Evolutionary conservation across 306 rosid genomes (phyloP), one percentile per base, ranked within the genome.

Genomic region (Rosa multiflora): DNA sequence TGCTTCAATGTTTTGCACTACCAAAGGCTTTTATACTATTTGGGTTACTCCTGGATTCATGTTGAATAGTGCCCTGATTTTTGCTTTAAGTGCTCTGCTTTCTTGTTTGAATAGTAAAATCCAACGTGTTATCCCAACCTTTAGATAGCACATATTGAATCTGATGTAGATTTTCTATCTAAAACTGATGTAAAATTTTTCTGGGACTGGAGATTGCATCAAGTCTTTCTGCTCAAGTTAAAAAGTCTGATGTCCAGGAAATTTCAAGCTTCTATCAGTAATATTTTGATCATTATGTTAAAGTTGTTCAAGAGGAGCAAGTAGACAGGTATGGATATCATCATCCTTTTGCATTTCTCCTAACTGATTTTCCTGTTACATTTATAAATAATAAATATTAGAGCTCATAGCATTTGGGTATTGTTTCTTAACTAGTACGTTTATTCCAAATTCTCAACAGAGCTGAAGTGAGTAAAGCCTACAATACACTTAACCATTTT

Each of bases 241-340:
- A 94, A 79, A 92, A 94, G 78, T 91, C 97, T 53, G 97, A 94
- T 83, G 97, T 95, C 72, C 87, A 97, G 77, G 99, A 94, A 86
- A 92, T 94, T 43, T 88, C 88, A 78, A 84, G 89, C 87, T 94
- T 91, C 83, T 94, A 94, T 85, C 97, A 94, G 82, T 97, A 92
- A 77, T 94, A 94, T 84, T 94, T 92, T 70, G 91, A 92, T 78
- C 89, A 91, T 48, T 94, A 92, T 79, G 97, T 94, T 67, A 29
- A 29, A 29, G 32, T 29, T 29, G 32, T 29, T 29, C 32, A 29
- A 29, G 32, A 29, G 32, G 32, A 29, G 32, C 32, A 29, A 29
- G 97, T 92, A 5, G 98, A 94, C 84, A 91, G 97, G 97, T 91
- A 81, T 69, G 53, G 44, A 11, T 10, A n/a, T 82, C 23, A 46